phyloP scores from a whole-genome alignment of 2,329 filamentous ascomycete species.

The Aphanocladium album region DNA sequence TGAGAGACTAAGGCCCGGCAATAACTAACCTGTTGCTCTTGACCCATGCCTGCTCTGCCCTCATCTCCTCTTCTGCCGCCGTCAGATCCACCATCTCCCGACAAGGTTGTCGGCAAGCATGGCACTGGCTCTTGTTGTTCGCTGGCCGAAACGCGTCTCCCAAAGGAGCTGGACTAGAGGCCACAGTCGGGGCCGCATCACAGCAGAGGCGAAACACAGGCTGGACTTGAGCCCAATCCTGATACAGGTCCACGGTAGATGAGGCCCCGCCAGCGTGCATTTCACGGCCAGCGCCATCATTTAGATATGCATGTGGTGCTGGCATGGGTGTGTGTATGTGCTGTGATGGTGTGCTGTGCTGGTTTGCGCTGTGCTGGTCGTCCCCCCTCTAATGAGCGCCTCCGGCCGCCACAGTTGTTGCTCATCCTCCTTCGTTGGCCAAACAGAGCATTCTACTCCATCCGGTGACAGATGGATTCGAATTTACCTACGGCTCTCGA shows the following conservation, averaged over 20 bases:
- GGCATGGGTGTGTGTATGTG: background rate
- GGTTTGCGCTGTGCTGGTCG: too few relatives aligned
- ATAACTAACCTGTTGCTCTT: background rate
- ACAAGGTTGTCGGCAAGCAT: background rate
- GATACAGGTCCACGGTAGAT: slow-evolving; percentile 3
- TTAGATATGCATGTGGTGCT: slow-evolving; percentile 7
- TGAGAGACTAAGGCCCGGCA: too few relatives aligned
- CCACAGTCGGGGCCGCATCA: background rate
- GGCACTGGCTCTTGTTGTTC: background rate
- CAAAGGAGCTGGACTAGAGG: background rate
- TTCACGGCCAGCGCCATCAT: background rate
- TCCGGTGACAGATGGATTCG: background rate
- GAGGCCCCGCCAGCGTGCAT: slow-evolving; percentile 7
- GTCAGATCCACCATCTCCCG: background rate
- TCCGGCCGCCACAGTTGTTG: background rate
- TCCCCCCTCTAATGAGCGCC: too few relatives aligned
- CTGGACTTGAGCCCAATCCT: slow-evolving; percentile 6
- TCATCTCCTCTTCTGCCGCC: slow-evolving; percentile 2
- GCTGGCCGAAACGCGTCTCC: slow-evolving; percentile 1
- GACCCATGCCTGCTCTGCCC: background rate
- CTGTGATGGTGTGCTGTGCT: background rate
- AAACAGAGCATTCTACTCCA: background rate
- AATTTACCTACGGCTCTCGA: background rate
- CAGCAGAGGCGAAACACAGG: slow-evolving; percentile 6
- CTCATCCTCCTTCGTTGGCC: background rate